A percentile compares a stretch with the other conserved stretches of the same genome.
Evolutionary conservation across 306 rosid genomes (phyloP).

Genomic region (Cicer arietinum): DNA sequence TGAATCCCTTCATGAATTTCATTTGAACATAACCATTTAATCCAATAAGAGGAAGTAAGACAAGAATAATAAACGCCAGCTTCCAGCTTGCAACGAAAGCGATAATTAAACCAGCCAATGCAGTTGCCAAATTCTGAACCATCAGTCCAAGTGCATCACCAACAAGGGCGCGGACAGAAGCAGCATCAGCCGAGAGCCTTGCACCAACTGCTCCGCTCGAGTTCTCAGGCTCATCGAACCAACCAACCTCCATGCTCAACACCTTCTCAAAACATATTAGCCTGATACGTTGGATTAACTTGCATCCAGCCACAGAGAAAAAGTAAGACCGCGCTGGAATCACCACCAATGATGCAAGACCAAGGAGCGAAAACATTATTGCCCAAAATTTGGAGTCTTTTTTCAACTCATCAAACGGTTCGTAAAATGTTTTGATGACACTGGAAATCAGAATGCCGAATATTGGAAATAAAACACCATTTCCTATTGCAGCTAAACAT

Average conservation of each 20-base stretch:
- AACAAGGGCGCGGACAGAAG: constrained; percentile 76
- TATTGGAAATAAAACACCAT: constrained; percentile 70
- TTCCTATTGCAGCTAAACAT: constrained; percentile 59
- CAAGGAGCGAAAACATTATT: constrained; percentile 60
- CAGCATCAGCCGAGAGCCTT: constrained; percentile 87
- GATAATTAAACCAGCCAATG: constrained; percentile 71
- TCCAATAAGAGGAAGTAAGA: constrained; percentile 71
- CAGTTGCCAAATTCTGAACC: constrained; percentile 66
- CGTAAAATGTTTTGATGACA: constrained; percentile 69
- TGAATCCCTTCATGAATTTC: constrained; percentile 84
- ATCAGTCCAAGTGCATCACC: constrained; percentile 70
- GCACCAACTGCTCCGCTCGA: constrained; percentile 85
- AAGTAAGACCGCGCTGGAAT: constrained; percentile 64
- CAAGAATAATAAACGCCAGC: constrained; percentile 67
- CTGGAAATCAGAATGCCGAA: constrained; percentile 67
- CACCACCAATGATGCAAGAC: constrained; percentile 54
- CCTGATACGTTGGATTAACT: constrained; percentile 80
- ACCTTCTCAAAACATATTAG: constrained; percentile 72
- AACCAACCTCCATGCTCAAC: constrained; percentile 77
- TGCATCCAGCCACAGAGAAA: constrained; percentile 77
- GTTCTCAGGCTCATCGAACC: constrained; percentile 88
- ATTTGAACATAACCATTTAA: constrained; percentile 69
- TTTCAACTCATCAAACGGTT: constrained; percentile 60
- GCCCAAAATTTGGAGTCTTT: constrained; percentile 82
- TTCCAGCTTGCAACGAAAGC: constrained; percentile 79